A percentile compares a stretch with the other conserved stretches of the same genome.
Evolutionary conservation across 1,284 basidiomycete genomes (phyloP).

Genomic region (Porodaedalea pini): DNA sequence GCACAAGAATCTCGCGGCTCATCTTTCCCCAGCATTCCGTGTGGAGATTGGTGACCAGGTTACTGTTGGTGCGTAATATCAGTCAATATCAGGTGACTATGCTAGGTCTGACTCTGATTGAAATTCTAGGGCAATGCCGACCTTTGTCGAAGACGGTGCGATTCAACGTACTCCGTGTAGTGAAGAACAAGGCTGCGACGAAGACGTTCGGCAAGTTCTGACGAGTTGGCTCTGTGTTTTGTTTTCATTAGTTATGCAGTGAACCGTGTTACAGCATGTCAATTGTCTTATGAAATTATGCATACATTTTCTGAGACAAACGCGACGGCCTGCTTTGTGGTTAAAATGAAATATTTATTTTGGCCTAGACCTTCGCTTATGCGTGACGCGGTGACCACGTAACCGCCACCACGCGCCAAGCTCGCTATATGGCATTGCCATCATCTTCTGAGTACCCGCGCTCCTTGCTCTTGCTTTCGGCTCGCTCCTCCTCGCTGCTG

Average conservation of each 20-base stretch:
- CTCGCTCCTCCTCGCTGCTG: constrained; percentile 14
- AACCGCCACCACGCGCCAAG: constrained; percentile 1
- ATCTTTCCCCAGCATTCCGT: constrained; percentile 99
- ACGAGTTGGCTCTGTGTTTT: constrained; percentile 23
- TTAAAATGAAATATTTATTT: neutral
- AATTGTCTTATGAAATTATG: constrained; percentile 9
- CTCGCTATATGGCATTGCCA: neutral
- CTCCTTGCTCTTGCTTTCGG: neutral
- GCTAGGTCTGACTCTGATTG: neutral
- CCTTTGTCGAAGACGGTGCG: constrained; percentile 99
- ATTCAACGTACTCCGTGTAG: constrained; percentile 94
- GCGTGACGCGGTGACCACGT: neutral
- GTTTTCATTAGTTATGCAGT: constrained; percentile 27
- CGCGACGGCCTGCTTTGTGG: neutral
- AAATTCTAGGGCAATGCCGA: constrained; percentile 85
- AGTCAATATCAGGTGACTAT: no score
- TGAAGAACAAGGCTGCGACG: constrained; percentile 82
- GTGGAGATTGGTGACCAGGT: constrained; percentile 89
- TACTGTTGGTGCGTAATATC: constrained; percentile 89
- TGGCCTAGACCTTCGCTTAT: neutral
- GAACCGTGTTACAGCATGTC: constrained; percentile 14
- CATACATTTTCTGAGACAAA: constrained; percentile 1
- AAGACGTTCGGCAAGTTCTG: constrained; percentile 97
- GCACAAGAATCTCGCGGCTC: constrained; percentile 98
- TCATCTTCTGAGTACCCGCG: constrained; percentile 6